Evolutionary conservation across 2,329 filamentous ascomycete species (phyloP).

Genomic region (Colletotrichum sp.): DNA sequence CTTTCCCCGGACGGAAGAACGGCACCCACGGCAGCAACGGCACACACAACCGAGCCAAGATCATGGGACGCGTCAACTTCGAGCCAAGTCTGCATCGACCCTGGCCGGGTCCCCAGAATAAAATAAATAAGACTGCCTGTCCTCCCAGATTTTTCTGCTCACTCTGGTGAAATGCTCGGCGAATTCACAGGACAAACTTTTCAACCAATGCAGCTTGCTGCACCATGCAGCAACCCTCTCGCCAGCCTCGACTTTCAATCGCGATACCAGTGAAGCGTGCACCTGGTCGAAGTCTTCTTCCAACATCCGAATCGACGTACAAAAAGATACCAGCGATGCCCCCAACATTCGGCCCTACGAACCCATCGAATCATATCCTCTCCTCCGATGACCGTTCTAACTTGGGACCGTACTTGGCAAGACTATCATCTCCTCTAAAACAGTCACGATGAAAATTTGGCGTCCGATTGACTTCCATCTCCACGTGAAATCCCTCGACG

Average conservation of each 20-base stretch:
- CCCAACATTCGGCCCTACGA: too few relatives aligned
- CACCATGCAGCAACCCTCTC: not conserved
- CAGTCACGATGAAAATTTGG: too few relatives aligned
- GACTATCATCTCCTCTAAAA: too few relatives aligned
- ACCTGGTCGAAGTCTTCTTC: too few relatives aligned
- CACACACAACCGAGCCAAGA: constrained; percentile 16
- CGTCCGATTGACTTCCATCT: too few relatives aligned
- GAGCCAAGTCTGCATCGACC: not conserved
- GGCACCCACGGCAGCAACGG: constrained; percentile 5
- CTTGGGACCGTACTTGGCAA: too few relatives aligned
- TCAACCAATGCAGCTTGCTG: not conserved
- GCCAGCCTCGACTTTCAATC: not conserved
- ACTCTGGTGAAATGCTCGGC: not conserved
- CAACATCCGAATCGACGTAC: too few relatives aligned
- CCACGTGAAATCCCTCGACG: too few relatives aligned
- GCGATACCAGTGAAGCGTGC: not conserved
- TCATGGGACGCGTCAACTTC: not conserved
- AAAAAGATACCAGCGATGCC: too few relatives aligned
- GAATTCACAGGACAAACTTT: rapidly evolving
- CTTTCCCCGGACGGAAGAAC: not conserved
- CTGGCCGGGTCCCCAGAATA: not conserved
- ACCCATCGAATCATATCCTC: too few relatives aligned
- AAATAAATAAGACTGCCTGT: not conserved
- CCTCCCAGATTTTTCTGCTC: not conserved
- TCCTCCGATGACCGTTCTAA: too few relatives aligned